These are phyloP conservation scores for Erodium texanum DNA, from an alignment of 441 rosid genomes.

Conservation along the genomic window DNA sequence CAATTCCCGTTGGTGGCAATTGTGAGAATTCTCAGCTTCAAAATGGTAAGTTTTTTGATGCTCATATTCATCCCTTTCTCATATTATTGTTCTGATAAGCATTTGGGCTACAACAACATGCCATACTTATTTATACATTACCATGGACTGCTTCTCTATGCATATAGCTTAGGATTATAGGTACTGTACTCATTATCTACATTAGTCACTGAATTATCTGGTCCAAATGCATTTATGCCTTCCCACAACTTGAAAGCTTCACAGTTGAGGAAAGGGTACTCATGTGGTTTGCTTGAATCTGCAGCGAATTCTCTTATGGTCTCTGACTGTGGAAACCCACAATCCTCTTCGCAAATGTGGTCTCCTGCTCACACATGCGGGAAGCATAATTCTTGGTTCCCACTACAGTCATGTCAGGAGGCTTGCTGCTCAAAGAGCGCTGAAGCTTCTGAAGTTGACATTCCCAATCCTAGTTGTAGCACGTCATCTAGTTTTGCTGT, in stretches of 20 bases:
- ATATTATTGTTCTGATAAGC: neutral
- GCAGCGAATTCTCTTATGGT: slow-evolving; percentile 4
- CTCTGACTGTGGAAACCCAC: slow-evolving; percentile 24
- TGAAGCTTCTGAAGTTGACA: slow-evolving; percentile 34
- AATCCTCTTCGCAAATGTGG: slow-evolving; percentile 21
- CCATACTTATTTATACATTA: too few species aligned
- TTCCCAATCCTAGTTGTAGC: slow-evolving; percentile 37
- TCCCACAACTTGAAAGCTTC: slow-evolving; percentile 25
- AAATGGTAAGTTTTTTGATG: slow-evolving; percentile 32
- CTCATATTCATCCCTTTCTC: neutral
- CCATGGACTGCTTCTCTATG: slow-evolving; percentile 18
- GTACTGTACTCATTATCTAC: slow-evolving; percentile 19
- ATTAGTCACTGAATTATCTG: slow-evolving; percentile 16
- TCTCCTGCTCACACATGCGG: slow-evolving; percentile 31
- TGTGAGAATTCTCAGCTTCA: slow-evolving; percentile 26
- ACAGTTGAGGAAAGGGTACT: slow-evolving; percentile 19
- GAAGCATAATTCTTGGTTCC: slow-evolving; percentile 37
- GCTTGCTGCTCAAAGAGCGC: slow-evolving; percentile 25
- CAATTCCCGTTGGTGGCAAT: slow-evolving; percentile 26
- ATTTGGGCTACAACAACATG: too few species aligned
- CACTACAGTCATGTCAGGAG: slow-evolving; percentile 17
- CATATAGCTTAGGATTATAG: slow-evolving; percentile 31
- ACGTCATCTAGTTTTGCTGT: slow-evolving; percentile 37
- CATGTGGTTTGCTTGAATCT: slow-evolving; percentile 24
- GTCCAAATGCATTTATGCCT: slow-evolving; percentile 9